Conservation (phyloP, 805 yeast species). For the Saccharomycopsis vini region DNA sequence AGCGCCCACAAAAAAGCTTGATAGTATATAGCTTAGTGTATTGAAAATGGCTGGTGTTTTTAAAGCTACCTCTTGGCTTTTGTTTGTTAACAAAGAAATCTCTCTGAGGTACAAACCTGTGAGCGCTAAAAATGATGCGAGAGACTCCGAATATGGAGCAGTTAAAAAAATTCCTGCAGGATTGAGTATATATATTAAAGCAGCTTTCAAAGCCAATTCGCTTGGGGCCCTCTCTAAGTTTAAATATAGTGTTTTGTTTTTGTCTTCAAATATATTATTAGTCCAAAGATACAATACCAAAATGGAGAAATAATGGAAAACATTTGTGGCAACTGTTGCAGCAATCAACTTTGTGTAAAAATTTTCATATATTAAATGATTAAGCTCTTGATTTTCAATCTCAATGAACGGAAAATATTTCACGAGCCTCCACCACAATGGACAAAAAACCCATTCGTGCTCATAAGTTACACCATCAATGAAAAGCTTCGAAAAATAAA, state of each 20-base stretch:
- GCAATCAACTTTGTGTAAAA: constrained; percentile 38
- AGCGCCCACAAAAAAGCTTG: constrained; percentile 47
- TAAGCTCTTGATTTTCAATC: constrained; percentile 11
- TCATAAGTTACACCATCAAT: constrained; percentile 50
- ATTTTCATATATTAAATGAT: constrained; percentile 22
- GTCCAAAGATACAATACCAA: constrained; percentile 46
- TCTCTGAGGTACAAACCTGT: constrained; percentile 43
- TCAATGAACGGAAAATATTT: constrained; percentile 11
- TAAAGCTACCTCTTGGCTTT: too few relatives aligned
- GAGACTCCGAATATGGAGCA: constrained; percentile 68
- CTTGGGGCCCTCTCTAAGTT: neutral
- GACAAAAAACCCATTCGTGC: constrained; percentile 86
- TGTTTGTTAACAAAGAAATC: constrained; percentile 13
- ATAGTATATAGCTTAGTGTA: constrained; percentile 24
- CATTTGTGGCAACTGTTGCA: constrained; percentile 43
- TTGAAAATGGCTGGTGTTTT: constrained; percentile 21
- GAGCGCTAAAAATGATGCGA: constrained; percentile 53
- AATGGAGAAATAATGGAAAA: constrained; percentile 41
- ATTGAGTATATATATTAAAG: constrained; percentile 46
- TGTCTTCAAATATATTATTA: constrained; percentile 25
- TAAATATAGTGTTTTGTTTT: constrained; percentile 28
- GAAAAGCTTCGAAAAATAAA: constrained; percentile 59
- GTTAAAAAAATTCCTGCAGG: constrained; percentile 78
- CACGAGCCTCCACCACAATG: constrained; percentile 59
- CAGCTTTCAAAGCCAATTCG: constrained; percentile 28